Evolutionary conservation across 352 stramenopile species (phyloP).

Genomic region (Phytophthora nicotianae): DNA sequence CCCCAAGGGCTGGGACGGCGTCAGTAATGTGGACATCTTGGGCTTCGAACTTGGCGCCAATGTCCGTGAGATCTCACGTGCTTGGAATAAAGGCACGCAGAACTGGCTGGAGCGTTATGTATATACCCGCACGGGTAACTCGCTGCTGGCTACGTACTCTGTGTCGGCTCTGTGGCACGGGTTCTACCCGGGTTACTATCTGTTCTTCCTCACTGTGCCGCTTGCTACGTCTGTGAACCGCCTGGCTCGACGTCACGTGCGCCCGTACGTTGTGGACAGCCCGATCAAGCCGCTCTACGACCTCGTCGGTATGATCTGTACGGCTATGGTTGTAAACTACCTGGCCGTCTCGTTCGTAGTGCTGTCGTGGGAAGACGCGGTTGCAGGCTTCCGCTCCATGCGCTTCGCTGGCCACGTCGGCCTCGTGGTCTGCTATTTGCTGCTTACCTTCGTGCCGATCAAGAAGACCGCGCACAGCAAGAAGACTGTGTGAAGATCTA

Average conservation of each 20-base stretch:
- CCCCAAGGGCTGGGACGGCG: conserved; percentile 90
- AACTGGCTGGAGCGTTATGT: conserved; percentile 97
- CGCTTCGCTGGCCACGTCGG: conserved; percentile 63
- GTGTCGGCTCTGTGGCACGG: conserved; percentile 97
- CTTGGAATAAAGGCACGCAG: conserved; percentile 98
- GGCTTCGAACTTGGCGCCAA: conserved; percentile 94
- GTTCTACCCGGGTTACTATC: conserved; percentile 99
- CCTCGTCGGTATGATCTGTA: conserved; percentile 54
- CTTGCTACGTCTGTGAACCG: conserved; percentile 75
- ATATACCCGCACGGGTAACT: conserved; percentile 95
- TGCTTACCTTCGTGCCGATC: conserved; percentile 46
- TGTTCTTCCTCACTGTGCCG: conserved; percentile 90
- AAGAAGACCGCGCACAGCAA: conserved; percentile 41
- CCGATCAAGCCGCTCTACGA: conserved; percentile 67
- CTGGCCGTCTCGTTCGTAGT: conserved; percentile 75
- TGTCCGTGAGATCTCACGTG: conserved; percentile 85
- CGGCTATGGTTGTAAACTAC: conserved; percentile 73
- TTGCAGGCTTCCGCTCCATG: conserved; percentile 59
- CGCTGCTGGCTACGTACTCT: conserved; percentile 93
- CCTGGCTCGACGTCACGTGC: conserved; percentile 54
- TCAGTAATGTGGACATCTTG: conserved; percentile 97
- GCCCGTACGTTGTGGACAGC: conserved; percentile 53
- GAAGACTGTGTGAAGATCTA: conserved; percentile 37
- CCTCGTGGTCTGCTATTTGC: conserved; percentile 42
- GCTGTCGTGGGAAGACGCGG: conserved; percentile 61